Base-by-base conservation (phyloP, 2,329 filamentous ascomycete species). In the Botrytis fabae region DNA sequence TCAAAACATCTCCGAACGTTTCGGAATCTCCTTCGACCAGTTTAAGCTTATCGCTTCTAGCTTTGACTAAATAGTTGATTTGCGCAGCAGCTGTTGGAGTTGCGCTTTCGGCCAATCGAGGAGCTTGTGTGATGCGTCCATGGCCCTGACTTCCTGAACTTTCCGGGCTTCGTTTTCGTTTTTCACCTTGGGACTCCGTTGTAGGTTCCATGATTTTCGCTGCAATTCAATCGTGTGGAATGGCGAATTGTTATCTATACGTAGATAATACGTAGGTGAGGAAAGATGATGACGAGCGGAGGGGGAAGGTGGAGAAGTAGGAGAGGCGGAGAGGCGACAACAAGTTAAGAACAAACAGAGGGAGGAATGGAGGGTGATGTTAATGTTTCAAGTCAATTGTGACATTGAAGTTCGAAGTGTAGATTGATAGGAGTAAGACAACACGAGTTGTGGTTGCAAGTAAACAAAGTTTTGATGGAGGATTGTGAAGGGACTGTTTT, bases 1-100 rank as follows among this genome's bases (percentile, higher is more conserved):
- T 85, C 64, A 96, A 83, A 71, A 96, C 89, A 77, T 92, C 91
- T 20, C 89, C 87, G 78, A 97, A 92, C 18, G 89, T 91, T 79
- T 95, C 93, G 72, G 80, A 78, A 73, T 89, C 87, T 51, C 85
- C 86, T 71, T 87, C 85, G 63, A 90, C 82, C 61, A 90, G 82
- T 69, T 81, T 83, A 59, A 89, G 80, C 72, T 83, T 85, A 35
- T 84, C 82, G n/a, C 80, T 66, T 66, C 81, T 83, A 28, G 83
- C 81, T 74, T 83, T 85, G 22, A 85, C 82, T 59, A 89, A 80
- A 78, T 89, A 90, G 75, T 89, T 88, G 78, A 89, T 88, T 66
- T 84, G 83, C 48, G 79, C 80, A 76, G 77, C 71, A 46, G 69
- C 70, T 22, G 73, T 72, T 40, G 70, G 57, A 28, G 64, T 44